Conservation (phyloP, 441 rosid genomes). For the Geranium incanum region DNA sequence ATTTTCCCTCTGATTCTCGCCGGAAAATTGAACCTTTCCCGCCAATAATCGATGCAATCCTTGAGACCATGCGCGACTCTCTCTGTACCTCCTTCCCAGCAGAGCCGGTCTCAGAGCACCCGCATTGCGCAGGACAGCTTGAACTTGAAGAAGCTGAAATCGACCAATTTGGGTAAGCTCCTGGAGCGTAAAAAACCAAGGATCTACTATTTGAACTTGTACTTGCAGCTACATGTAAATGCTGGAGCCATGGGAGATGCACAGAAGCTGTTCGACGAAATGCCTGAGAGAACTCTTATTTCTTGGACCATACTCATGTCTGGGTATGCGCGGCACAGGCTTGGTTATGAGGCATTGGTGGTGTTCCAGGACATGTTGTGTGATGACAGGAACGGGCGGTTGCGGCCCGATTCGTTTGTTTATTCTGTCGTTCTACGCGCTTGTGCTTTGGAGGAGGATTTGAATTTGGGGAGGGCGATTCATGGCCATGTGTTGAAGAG, state of each 20-base stretch:
- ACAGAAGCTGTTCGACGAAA: conserved; percentile 18
- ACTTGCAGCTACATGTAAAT: conserved; percentile 19
- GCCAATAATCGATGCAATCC: conserved; percentile 17
- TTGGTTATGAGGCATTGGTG: conserved; percentile 18
- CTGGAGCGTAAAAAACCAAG: not conserved
- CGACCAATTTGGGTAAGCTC: conserved; percentile 1
- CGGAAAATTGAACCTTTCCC: not conserved
- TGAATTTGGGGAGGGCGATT: conserved; percentile 23
- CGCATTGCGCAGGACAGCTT: not conserved
- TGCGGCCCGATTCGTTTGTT: conserved; percentile 23
- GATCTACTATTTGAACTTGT: conserved; percentile 17
- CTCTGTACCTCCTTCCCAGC: conserved; percentile 14
- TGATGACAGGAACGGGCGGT: conserved; percentile 2
- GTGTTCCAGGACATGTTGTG: conserved; percentile 23
- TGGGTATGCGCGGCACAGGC: conserved; percentile 26
- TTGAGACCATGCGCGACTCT: conserved; percentile 18
- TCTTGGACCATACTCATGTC: conserved; percentile 35
- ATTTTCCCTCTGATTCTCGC: conserved; percentile 1
- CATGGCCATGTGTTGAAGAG: conserved; percentile 27
- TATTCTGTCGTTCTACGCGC: conserved; percentile 25
- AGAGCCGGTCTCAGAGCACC: conserved; percentile 7
- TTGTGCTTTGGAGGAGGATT: conserved; percentile 18
- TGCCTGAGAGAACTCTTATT: conserved; percentile 28
- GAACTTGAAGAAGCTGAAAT: conserved; percentile 10
- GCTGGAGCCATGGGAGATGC: conserved; percentile 25